Base-by-base conservation (phyloP, 257 asterid species). In the Plantago major region DNA sequence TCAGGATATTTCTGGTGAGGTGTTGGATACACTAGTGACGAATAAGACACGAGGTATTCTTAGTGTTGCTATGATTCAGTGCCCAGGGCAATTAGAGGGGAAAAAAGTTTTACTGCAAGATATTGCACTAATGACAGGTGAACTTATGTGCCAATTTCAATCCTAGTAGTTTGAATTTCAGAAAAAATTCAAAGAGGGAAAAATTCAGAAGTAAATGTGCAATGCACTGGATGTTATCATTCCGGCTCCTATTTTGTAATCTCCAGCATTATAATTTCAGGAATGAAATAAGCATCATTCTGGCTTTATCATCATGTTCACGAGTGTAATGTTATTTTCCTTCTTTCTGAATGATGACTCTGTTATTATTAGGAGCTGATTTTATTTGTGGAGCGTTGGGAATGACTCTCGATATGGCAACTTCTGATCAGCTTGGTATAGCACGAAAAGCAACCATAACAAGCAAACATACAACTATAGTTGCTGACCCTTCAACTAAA, bases 371-470 rank as follows among this genome's bases (percentile, higher is more conserved):
- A 93, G 99, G 99, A 66, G 95, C 94, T 78, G 99, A 93, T 85
- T 93, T 89, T 82, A 79, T 93, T 62, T 83, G 81, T 70, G 97
- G 96, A 73, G 97, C 85, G 60, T 72, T 89, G 72, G 97, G 97
- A 61, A 70, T 87, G 76, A 73, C 80, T 59, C 92, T 93, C 71
- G 89, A 80, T 45, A 65, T 71, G 66, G 87, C 87, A 65, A 87
- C 99, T 42, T 93, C 97, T 42, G 99, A 93, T 80, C 99, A 93
- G 89, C 99, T 93, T 71, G 99, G 97, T 54, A 82, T 93, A 78
- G 97, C 96, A 46, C 88, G 65, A 68, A 87, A 83, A 79, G 80
- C 90, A 71, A 80, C 84, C 46, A 70, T 85, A 58, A 80, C 96
- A 28, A 78, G 82, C 73, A 82, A 69, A 42, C 78, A 74, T 50